Evolutionary conservation across 768 basidiomycete genomes (phyloP).

Genomic region (Mycena albidolilacea): DNA sequence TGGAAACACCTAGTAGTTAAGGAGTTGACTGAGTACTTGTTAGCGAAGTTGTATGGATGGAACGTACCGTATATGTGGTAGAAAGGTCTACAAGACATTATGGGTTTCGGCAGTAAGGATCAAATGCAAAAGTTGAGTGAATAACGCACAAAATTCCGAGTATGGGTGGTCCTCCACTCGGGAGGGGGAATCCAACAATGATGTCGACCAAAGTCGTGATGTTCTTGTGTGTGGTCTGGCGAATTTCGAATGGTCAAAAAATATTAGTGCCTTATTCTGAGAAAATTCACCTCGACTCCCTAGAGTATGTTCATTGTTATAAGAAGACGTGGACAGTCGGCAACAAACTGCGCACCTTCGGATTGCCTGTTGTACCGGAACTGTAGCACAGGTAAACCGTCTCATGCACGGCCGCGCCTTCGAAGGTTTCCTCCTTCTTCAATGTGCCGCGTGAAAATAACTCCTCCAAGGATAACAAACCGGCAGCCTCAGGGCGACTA

Average conservation of each 20-base stretch:
- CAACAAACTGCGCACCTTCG: conserved; percentile 58
- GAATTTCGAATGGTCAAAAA: background rate
- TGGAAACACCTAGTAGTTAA: background rate
- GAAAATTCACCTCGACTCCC: conserved; percentile 36
- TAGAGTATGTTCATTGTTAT: background rate
- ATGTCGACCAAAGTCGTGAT: conserved; percentile 64
- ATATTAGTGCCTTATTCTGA: background rate
- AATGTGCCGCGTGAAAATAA: conserved; percentile 38
- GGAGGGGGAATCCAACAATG: conserved; percentile 51
- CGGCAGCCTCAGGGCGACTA: conserved; percentile 6
- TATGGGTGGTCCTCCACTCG: conserved; percentile 55
- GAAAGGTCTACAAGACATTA: conserved; percentile 46
- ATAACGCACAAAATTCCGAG: conserved; percentile 57
- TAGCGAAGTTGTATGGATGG: conserved; percentile 34
- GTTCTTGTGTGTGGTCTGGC: conserved; percentile 68
- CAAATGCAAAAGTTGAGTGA: no score
- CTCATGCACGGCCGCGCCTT: conserved; percentile 43
- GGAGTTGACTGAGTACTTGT: no score
- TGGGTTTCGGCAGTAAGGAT: no score
- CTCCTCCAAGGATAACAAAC: conserved; percentile 25
- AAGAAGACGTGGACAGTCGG: background rate
- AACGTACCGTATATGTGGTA: conserved; percentile 46
- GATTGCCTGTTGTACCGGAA: conserved; percentile 71
- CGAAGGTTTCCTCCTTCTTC: conserved; percentile 44
- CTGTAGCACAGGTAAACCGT: conserved; percentile 47